These are phyloP conservation scores for Phytophthora pini DNA, from an alignment of 352 stramenopile genomes.

Conservation along the genomic window DNA sequence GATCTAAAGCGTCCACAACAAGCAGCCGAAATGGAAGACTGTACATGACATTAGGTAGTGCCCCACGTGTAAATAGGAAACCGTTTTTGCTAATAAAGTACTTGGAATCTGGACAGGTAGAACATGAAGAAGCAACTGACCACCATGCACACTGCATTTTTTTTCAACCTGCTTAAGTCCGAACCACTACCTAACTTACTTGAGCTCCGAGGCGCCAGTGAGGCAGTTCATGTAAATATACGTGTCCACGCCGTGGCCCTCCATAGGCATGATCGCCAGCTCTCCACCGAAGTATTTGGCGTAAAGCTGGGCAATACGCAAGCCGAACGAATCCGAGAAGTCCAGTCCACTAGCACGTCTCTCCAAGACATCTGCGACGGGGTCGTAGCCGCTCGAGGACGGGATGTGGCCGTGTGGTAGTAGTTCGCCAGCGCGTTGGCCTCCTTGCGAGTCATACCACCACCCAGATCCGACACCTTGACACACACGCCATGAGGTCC, in stretches of 20 bases:
- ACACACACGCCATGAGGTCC: conserved; percentile 78
- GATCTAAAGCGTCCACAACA: conserved; percentile 31
- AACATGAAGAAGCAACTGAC: background rate
- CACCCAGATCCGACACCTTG: conserved; percentile 81
- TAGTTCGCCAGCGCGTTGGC: conserved; percentile 79
- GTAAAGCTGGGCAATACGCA: conserved; percentile 94
- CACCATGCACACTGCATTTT: conserved; percentile 25
- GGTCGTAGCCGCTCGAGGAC: conserved; percentile 58
- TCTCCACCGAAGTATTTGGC: conserved; percentile 99
- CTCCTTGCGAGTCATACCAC: conserved; percentile 77
- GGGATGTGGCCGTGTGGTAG: conserved; percentile 41
- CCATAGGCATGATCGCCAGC: conserved; percentile 99
- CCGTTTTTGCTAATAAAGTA: background rate
- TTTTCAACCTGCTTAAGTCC: conserved; percentile 6
- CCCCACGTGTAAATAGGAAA: background rate
- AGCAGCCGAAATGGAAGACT: conserved; percentile 35
- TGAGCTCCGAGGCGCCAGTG: conserved; percentile 74
- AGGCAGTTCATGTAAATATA: conserved; percentile 92
- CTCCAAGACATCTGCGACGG: conserved; percentile 74
- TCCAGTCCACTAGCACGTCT: conserved; percentile 66
- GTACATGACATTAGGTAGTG: conserved; percentile 14
- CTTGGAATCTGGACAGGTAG: background rate
- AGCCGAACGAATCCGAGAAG: conserved; percentile 86
- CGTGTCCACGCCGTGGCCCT: conserved; percentile 97
- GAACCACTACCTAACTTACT: conserved; percentile 41